Evolutionary conservation across 352 stramenopile genomes (phyloP).

Genomic region (Globisporangium heterothallicum): DNA sequence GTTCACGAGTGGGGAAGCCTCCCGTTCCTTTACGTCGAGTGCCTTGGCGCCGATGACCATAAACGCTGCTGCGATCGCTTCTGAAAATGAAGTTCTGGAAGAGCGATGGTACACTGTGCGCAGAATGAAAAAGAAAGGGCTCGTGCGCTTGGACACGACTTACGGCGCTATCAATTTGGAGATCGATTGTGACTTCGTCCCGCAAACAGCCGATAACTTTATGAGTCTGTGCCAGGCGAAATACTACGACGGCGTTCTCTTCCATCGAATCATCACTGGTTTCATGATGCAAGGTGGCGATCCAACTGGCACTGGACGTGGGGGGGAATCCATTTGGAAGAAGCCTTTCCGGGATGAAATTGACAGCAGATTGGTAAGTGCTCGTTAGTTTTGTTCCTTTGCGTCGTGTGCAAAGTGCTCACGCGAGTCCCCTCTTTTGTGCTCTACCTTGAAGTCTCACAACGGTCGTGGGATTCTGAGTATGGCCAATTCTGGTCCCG

Average conservation of each 20-base stretch:
- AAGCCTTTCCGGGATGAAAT: constrained; percentile 96
- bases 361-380: constrained; percentile 87
- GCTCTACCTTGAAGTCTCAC: constrained; percentile 49
- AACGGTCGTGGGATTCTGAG: constrained; percentile 88
- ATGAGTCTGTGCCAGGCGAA: constrained; percentile 89
- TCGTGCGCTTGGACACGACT: constrained; percentile 94
- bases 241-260: constrained; percentile 93
- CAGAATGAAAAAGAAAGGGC: constrained; percentile 94
- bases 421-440: constrained; percentile 1
- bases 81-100: constrained; percentile 57
- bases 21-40: constrained; percentile 95
- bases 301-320: constrained; percentile 93
- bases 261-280: constrained; percentile 95
- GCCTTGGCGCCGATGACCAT: constrained; percentile 71
- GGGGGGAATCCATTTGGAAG: constrained; percentile 93
- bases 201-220: constrained; percentile 96
- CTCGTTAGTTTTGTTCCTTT: constrained; percentile 5
- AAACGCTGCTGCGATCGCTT: constrained; percentile 43
- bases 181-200: constrained; percentile 96
- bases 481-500: constrained; percentile 96
- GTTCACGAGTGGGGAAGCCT: constrained; percentile 87
- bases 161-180: constrained; percentile 94
- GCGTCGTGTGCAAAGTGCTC: no score
- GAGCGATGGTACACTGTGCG: constrained; percentile 84
- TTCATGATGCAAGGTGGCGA: constrained; percentile 97